Evolutionary conservation across 805 yeast genomes (phyloP).

Genomic region (fission yeast (Schizosaccharomyces pombe)): ASM294v3 CU329670.1:852001-852500

Average conservation of each 20-base stretch:
- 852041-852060: conserved; percentile 91
- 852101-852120: conserved; percentile 97
- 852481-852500: conserved; percentile 90
- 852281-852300: conserved; percentile 86
- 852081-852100: conserved; percentile 95
- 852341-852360: conserved; percentile 97
- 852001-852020: conserved; percentile 91
- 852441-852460: conserved; percentile 80
- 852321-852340: conserved; percentile 80
- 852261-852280: conserved; percentile 98
- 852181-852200: conserved; percentile 97
- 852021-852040: conserved; percentile 88
- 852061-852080: conserved; percentile 99
- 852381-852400: conserved; percentile 74
- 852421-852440: conserved; percentile 99
- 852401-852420: conserved; percentile 84
- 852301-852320: conserved; percentile 95
- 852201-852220: conserved; percentile 95
- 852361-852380: conserved; percentile 90
- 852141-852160: conserved; percentile 92
- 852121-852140: conserved; percentile 95
- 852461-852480: conserved; percentile 69
- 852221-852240: conserved; percentile 98
- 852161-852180: conserved; percentile 98
- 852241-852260: conserved; percentile 99